phyloP scores from a whole-genome alignment of 116 monocot species.

The Dioscorea cayenensis region DNA sequence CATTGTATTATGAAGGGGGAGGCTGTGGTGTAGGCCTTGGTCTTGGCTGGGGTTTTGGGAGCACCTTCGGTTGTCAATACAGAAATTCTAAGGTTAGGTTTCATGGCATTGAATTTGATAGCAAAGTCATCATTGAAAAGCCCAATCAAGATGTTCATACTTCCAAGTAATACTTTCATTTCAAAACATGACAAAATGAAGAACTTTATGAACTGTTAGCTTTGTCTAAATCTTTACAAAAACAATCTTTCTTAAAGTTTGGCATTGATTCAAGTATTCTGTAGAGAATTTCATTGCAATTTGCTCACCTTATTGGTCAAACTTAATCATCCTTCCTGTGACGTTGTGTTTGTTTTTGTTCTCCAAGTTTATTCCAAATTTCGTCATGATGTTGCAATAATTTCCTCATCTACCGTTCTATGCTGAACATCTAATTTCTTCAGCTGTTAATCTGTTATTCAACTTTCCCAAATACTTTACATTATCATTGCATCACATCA shows the following conservation, averaged over 20 bases:
- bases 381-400: too few relatives aligned
- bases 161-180: background rate
- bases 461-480: too few relatives aligned
- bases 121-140: conserved; percentile 11
- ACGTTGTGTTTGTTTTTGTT: too few relatives aligned
- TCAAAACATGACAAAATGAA: background rate
- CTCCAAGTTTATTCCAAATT: too few relatives aligned
- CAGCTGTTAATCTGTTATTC: too few relatives aligned
- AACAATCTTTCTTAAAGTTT: background rate
- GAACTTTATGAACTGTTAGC: background rate
- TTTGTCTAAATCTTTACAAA: background rate
- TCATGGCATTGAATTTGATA: conserved; percentile 64
- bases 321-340: too few relatives aligned
- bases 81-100: conserved; percentile 57
- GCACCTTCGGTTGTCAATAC: conserved; percentile 75
- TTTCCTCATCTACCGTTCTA: too few relatives aligned
- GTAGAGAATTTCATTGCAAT: too few relatives aligned
- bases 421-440: too few relatives aligned
- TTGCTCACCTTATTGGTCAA: too few relatives aligned
- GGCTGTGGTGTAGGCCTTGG: conserved; percentile 88
- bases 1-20: conserved; percentile 48
- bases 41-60: conserved; percentile 88
- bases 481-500: too few relatives aligned
- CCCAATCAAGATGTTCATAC: background rate
- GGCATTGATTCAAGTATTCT: too few relatives aligned